Evolutionary conservation across 2,329 filamentous ascomycete genomes (phyloP).

Genomic region (Chaetomium sp.): DNA sequence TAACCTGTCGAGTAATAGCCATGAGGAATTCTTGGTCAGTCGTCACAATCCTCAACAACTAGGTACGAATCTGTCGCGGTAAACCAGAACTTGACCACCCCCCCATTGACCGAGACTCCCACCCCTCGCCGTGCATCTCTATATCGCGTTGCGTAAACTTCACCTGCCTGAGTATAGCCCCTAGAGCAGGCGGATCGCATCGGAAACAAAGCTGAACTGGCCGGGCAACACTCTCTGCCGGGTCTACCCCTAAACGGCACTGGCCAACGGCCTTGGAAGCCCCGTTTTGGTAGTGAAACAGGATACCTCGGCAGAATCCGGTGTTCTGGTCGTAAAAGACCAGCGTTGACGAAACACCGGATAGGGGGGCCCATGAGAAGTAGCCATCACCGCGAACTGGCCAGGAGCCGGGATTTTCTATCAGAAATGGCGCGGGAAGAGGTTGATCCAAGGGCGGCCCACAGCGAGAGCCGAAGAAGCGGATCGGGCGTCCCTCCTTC

Average conservation of each 20-base stretch:
- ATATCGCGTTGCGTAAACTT: constrained; percentile 16
- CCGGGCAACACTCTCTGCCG: constrained; percentile 8
- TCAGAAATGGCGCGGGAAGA: neutral
- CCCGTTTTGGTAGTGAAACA: constrained; percentile 20
- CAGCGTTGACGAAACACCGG: constrained; percentile 1
- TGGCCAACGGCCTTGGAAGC: constrained; percentile 21
- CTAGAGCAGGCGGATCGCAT: neutral
- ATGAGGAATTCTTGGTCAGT: too few species aligned
- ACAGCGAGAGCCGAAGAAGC: constrained; percentile 8
- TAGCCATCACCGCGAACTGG: neutral
- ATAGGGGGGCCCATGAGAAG: constrained; percentile 9
- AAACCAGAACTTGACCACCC: constrained; percentile 23
- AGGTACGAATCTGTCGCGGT: constrained; percentile 13
- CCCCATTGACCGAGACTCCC: constrained; percentile 16
- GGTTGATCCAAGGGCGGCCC: neutral
- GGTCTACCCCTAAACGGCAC: constrained; percentile 23
- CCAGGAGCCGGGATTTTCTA: neutral
- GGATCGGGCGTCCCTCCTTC: neutral
- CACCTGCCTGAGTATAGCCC: neutral
- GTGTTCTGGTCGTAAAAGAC: constrained; percentile 7
- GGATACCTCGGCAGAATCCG: constrained; percentile 14
- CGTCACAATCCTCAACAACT: constrained; percentile 8
- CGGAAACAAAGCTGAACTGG: constrained; percentile 7
- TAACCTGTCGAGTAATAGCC: too few species aligned
- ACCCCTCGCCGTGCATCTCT: neutral